Conservation (phyloP, 495 filamentous ascomycete genomes). For the Aspergillus sclerotioniger region DNA sequence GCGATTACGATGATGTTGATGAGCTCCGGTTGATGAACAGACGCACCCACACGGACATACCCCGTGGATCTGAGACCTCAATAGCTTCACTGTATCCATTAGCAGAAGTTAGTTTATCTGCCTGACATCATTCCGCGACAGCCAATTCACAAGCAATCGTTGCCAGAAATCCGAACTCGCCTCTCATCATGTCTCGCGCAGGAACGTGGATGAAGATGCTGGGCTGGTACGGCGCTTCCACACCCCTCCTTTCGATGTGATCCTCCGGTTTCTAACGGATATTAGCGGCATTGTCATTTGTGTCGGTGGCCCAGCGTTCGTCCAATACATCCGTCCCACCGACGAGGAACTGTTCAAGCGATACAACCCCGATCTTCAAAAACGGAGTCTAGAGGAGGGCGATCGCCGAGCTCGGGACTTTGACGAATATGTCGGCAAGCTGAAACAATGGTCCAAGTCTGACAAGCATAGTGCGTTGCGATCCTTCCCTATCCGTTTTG, state of each 20-base stretch:
- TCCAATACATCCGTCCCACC: conserved; percentile 76
- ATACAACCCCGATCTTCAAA: conserved; percentile 92
- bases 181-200: conserved; percentile 47
- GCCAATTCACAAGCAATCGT: neutral
- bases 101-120: neutral
- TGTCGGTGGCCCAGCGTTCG: conserved; percentile 81
- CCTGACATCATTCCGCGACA: conserved; percentile 25
- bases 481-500: neutral
- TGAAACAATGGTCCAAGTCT: conserved; percentile 88
- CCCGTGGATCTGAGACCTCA: neutral
- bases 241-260: neutral
- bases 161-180: neutral
- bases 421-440: conserved; percentile 74
- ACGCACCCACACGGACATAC: neutral
- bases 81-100: neutral
- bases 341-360: conserved; percentile 90
- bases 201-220: conserved; percentile 57
- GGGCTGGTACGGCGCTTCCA: conserved; percentile 40
- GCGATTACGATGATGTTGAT: neutral
- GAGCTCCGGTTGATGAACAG: neutral
- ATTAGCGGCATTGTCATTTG: conserved; percentile 63
- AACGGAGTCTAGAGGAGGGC: conserved; percentile 72
- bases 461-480: conserved; percentile 71
- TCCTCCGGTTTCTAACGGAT: neutral
- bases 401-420: conserved; percentile 76